phyloP scores from a whole-genome alignment of 2,329 filamentous ascomycete genomes.

The Alternaria arbusti region DNA sequence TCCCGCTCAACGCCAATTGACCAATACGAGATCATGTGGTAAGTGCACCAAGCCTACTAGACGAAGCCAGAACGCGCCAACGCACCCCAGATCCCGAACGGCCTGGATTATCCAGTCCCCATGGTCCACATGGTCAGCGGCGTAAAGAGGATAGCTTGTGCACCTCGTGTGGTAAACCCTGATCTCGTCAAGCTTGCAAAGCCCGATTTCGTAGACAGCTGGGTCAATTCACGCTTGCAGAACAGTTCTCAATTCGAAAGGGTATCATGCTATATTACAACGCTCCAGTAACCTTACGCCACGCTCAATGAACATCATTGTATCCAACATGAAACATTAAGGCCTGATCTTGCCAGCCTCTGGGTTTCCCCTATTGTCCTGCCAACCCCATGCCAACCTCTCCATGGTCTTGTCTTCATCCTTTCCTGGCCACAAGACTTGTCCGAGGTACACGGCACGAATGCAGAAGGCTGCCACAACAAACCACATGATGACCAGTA shows the following conservation, averaged over 20 bases:
- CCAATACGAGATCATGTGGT: slow-evolving; percentile 3
- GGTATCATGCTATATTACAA: not conserved
- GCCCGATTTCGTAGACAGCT: not conserved
- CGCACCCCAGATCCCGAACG: slow-evolving; percentile 13
- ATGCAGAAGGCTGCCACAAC: slow-evolving; percentile 59
- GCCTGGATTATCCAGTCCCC: not conserved
- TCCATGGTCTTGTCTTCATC: slow-evolving; percentile 44
- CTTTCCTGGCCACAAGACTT: slow-evolving; percentile 63
- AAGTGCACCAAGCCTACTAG: slow-evolving; percentile 3
- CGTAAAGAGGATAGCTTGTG: not conserved
- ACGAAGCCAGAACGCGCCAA: slow-evolving; percentile 16
- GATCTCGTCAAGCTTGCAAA: not conserved
- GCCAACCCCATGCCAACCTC: slow-evolving; percentile 32
- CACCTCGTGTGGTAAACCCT: not conserved
- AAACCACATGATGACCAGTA: slow-evolving; percentile 63
- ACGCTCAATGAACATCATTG: not conserved
- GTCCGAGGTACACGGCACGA: slow-evolving; percentile 56
- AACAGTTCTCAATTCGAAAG: not conserved
- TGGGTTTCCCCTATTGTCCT: slow-evolving; percentile 23
- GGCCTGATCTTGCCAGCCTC: slow-evolving; percentile 17
- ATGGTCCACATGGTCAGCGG: not conserved
- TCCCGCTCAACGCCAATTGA: slow-evolving; percentile 20
- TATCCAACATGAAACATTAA: not conserved
- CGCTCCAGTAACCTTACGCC: not conserved
- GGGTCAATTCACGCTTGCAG: not conserved